Evolutionary conservation across 2,329 filamentous ascomycete species (phyloP), one percentile per base, ranked within the genome.

Genomic region (Apiospora marii): DNA sequence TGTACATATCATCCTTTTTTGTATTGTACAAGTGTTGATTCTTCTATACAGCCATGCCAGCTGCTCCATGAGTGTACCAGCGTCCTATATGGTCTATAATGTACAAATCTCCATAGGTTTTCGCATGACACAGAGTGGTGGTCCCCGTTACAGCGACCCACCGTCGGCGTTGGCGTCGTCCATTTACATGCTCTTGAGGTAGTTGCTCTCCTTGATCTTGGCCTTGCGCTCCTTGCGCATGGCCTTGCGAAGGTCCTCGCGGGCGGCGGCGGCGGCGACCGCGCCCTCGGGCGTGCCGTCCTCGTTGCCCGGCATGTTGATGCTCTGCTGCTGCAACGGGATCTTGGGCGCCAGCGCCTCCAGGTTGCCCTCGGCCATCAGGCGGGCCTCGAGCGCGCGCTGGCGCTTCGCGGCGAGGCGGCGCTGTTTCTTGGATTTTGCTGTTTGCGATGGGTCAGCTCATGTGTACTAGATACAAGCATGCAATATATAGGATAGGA

Each of bases 381-480:
- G 80, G 83, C 87, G 82, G 81, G 87, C 84, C 85, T 93, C 89
- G 30, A 85, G 77, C 34, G 83, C 80, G 72, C 89, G 86, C 79
- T 88, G 87, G 81, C 87, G 86, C 83, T 91, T 95, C 58, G 91
- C 90, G 12, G 94, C 94, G 71, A 92, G 81, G 72, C 90, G 88
- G 73, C 94, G 91, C 82, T 94, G 91, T 81, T 95, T 96, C 82
- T 94, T 95, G 41, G 93, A 95, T 89, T 96, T 96, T 73, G 93
- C 93, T 95, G 74, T 73, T 43, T 19, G 34, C 16, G 8, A 64
- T 37, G 16, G 68, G n/a, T 67, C 46, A 48, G 41, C 49, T 27
- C n/a, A 3, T 5, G 27, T 27, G 10, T n/a, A 22, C 2, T 41
- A 43, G 7, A 43, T 14, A 13, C 12, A 13, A 61, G 27, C 8